Evolutionary conservation across 2,329 filamentous ascomycete genomes (phyloP), one percentile per base, ranked within the genome.

Genomic region (Capronia epimyces): DNA sequence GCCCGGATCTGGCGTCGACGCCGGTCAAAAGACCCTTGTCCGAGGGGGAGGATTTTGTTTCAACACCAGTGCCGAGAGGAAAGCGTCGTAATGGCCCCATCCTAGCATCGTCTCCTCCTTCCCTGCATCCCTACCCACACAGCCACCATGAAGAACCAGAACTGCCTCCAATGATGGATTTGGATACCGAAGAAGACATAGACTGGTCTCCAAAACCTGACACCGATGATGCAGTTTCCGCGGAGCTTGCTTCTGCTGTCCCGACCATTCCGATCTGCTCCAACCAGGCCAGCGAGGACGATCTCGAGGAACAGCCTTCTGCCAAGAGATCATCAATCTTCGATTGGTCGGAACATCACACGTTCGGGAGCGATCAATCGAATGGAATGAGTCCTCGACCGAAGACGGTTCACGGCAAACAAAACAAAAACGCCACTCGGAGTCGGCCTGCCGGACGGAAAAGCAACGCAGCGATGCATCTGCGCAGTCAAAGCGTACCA

Each of bases 401-500:
- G 16, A 75, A 75, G 48, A 84, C 81, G 13, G 79, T 83, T 37
- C 79, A 84, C 63, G 79, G 80, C 9, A 84, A 82, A 64, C 80
- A 83, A 57, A 74, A 76, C 50, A 71, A 71, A 49, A 74, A 81
- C 49, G 67, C 69, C 45, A 70, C 79, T 58, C 78, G 78, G 20
- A 82, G 80, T 64, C 75, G 80, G 53, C 67, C 75, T 45, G 69
- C 75, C 40, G 77, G 77, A 49, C 77, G 81, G 31, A 78, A 80
- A 57, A 75, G 71, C 27, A 76, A 79, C 31, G 81, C 75, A 58
- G 74, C 77, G 31, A 71, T 83, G 53, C 81, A 84, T 65, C 73
- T 81, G 42, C 78, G 81, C 52, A 84, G 81, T 65, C 81, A 84
- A 63, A 84, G 81, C 64, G 81, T 84, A 15, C 81, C 81, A 9